Evolutionary conservation across 345 rosid species (phyloP), one percentile per base, ranked within the genome.

Genomic region (Streptanthus diversifolius): DNA sequence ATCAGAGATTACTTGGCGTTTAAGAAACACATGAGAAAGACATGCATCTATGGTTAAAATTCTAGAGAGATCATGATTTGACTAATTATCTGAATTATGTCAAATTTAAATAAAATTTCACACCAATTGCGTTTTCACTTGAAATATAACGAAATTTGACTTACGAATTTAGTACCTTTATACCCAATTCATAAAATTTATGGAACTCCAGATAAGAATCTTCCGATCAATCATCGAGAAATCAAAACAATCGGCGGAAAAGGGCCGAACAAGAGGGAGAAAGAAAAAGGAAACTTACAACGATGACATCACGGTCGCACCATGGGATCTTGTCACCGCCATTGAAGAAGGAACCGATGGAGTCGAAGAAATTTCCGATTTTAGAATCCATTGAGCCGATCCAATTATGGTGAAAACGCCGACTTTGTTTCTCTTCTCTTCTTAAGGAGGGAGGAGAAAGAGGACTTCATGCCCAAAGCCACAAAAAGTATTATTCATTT

Each of bases 311-410:
- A 5, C 84, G 78, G 56, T 88, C 90, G 85, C 87, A 86, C 95
- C 93, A 91, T 7, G 93, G 91, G 80, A 91, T 89, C 79, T 89
- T 89, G 60, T 86, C 93, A 25, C 90, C 83, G 43, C 90, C 86
- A 37, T 82, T 15, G 82, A 89, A 91, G 85, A 91, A 91, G 69
- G 84, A 77, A 15, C 80, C 81, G 57, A 86, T 52, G 18, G 87
- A 86, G 29, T 82, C 85, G 70, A 84, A 81, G 72, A 86, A 79
- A 14, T 57, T 47, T 55, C 57, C 80, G 55, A 65, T 64, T 37
- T 63, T 36, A 29, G 72, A 55, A 77, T 44, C 76, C 80, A 76
- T 62, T 35, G 48, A 66, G 51, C 36, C 63, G 61, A 51, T 51
- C 53, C 4, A 5, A 7, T 27, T 61, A 41, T 2, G 41, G 52